Evolutionary conservation across 1,284 basidiomycete genomes (phyloP), one percentile per base, ranked within the genome.

Genomic region (Coniferiporia sulphurascens): DNA sequence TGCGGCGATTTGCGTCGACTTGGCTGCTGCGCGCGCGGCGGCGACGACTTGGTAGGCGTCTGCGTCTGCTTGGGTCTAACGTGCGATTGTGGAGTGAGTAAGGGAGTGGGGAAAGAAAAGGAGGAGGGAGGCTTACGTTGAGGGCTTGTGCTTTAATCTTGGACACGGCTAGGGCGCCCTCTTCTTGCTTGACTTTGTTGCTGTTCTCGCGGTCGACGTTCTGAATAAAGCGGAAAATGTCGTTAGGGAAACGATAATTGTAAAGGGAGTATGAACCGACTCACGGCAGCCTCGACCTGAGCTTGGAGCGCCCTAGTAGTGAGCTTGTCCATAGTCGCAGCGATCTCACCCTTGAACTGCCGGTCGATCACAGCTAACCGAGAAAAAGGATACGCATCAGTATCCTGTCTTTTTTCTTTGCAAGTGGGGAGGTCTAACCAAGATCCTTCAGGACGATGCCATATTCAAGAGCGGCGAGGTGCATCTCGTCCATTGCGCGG

Each of bases 161-260:
- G 32, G 89, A 83, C 13, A 91, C 89, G 4, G 85, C 75, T 44
- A 91, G 78, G 13, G 85, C 78, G 66, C 89, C 89, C 70, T 91
- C 84, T 68, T 91, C 87, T 66, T 89, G 85, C 72, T 90, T 91
- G 65, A 90, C 85, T 70, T 87, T 87, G 74, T 91, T 91, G 73
- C 84, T 87, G 68, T 91, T 91, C 71, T 91, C 89, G 59, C 89
- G 73, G 70, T 91, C 89, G 55, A 91, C 89, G 64, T 91, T 91
- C 82, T 87, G 60, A 8, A 48, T n/a, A 35, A 35, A 12, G 34
- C 5, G 35, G 27, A 35, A n/a, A 4, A 41, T 35, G 12, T 50
- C 1, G 4, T 50, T 19, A 59, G 8, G 19, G 46, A 49, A 43
- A 9, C 56, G 41, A 27, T 38, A 34, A 17, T 45, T 27, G 27